These are phyloP conservation scores for Trichoderma gracile DNA, from an alignment of 2,329 filamentous ascomycete species.

Conservation along the genomic window DNA sequence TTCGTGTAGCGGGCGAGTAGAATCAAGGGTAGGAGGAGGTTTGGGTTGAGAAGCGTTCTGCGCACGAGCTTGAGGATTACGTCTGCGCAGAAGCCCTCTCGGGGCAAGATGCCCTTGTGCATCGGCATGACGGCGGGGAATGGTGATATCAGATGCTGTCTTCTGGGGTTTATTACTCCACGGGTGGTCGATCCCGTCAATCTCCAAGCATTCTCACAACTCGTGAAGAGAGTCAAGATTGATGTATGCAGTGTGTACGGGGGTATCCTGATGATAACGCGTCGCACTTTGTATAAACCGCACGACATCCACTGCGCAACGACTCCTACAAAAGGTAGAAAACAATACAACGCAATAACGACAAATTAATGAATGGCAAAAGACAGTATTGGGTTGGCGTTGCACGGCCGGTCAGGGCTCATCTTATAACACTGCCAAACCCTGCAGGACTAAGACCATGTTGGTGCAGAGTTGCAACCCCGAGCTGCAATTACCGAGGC, in stretches of 20 bases:
- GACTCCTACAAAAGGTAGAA: too few species aligned
- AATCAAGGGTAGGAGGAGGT: constrained; percentile 62
- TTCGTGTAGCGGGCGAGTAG: constrained; percentile 65
- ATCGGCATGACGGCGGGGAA: constrained; percentile 38
- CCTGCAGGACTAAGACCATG: constrained; percentile 5
- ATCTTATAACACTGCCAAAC: constrained; percentile 17
- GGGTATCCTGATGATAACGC: too few species aligned
- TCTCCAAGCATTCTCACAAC: too few species aligned
- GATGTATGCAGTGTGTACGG: too few species aligned
- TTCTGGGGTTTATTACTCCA: too few species aligned
- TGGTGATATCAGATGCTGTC: not conserved
- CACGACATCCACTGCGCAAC: too few species aligned
- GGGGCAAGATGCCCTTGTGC: constrained; percentile 54
- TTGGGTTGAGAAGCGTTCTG: constrained; percentile 64
- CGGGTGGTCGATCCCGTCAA: too few species aligned
- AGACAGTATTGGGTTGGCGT: not conserved
- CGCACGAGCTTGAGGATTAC: constrained; percentile 59
- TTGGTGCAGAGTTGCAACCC: constrained; percentile 4
- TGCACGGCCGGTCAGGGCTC: not conserved
- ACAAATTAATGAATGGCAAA: not conserved
- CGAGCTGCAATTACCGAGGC: constrained; percentile 13
- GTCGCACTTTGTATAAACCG: too few species aligned
- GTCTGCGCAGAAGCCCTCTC: constrained; percentile 62
- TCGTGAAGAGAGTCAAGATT: too few species aligned
- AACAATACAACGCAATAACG: not conserved